phyloP scores from a whole-genome alignment of 108 stramenopile species.

The Cyclostephanos tholiformis region DNA sequence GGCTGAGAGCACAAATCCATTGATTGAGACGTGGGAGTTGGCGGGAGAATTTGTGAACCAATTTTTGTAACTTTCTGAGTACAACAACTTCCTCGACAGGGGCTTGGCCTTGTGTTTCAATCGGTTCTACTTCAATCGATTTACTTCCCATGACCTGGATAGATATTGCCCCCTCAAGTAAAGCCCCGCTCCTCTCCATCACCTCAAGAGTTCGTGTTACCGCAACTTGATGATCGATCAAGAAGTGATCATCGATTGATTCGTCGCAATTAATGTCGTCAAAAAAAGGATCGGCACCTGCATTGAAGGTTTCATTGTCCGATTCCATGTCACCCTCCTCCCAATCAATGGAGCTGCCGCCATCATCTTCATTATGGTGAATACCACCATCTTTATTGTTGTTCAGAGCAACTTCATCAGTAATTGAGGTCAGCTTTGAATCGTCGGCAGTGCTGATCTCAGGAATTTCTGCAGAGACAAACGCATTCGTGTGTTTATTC shows the following conservation, averaged over 20 bases:
- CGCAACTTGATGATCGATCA: constrained; percentile 24
- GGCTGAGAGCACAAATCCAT: constrained; percentile 47
- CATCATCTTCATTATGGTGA: constrained; percentile 17
- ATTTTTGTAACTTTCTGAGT: constrained; percentile 22
- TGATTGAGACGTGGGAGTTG: constrained; percentile 26
- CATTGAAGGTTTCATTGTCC: neutral
- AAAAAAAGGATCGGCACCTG: neutral
- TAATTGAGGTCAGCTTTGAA: neutral
- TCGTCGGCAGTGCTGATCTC: neutral
- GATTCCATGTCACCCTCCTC: constrained; percentile 41
- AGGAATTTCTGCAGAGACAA: neutral
- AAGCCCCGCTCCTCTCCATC: constrained; percentile 40
- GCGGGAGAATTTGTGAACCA: constrained; percentile 22
- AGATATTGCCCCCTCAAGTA: constrained; percentile 34
- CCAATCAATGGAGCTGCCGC: constrained; percentile 47
- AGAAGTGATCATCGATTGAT: neutral
- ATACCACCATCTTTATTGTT: neutral
- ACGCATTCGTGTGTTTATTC: neutral
- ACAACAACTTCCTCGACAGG: neutral
- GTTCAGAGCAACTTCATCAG: neutral
- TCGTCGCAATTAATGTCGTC: neutral
- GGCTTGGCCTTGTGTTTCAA: neutral
- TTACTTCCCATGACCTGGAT: constrained; percentile 10
- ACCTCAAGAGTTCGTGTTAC: constrained; percentile 43
- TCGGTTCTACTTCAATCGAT: constrained; percentile 2